These are phyloP conservation scores for Leccinum disarticulatum DNA, from an alignment of 768 basidiomycete species.

Conservation along the genomic window DNA sequence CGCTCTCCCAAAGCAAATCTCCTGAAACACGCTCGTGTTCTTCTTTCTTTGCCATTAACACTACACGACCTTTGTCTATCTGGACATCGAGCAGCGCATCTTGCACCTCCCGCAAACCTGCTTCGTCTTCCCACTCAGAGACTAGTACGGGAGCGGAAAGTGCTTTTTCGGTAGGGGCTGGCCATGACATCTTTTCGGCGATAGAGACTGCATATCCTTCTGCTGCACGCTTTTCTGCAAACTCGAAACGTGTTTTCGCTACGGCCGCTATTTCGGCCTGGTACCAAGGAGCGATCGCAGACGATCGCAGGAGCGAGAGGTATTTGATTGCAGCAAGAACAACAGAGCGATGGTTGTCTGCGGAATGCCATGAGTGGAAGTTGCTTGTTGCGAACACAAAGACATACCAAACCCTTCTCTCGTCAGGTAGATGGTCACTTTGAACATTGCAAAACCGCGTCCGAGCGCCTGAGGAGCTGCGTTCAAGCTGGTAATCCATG, in stretches of 20 bases:
- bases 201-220: constrained; percentile 79
- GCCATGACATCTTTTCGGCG: constrained; percentile 73
- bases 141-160: constrained; percentile 70
- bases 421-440: constrained; percentile 78
- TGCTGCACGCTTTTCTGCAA: constrained; percentile 79
- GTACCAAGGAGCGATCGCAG: constrained; percentile 59
- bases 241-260: constrained; percentile 76
- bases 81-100: constrained; percentile 61
- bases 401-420: constrained; percentile 79
- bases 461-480: constrained; percentile 69
- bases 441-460: constrained; percentile 88
- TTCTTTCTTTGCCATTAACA: constrained; percentile 77
- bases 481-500: constrained; percentile 78
- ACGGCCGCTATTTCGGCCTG: constrained; percentile 77
- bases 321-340: constrained; percentile 77
- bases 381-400: background rate
- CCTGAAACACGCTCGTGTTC: constrained; percentile 55
- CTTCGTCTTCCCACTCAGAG: constrained; percentile 67
- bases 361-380: constrained; percentile 4
- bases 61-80: constrained; percentile 61
- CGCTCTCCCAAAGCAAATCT: constrained; percentile 61
- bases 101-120: constrained; percentile 51
- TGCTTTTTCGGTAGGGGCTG: constrained; percentile 74
- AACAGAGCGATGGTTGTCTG: constrained; percentile 71
- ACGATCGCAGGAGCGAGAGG: constrained; percentile 62